phyloP scores from a whole-genome alignment of 148 eudicot genomes.

The Rhododendron ovatum region DNA sequence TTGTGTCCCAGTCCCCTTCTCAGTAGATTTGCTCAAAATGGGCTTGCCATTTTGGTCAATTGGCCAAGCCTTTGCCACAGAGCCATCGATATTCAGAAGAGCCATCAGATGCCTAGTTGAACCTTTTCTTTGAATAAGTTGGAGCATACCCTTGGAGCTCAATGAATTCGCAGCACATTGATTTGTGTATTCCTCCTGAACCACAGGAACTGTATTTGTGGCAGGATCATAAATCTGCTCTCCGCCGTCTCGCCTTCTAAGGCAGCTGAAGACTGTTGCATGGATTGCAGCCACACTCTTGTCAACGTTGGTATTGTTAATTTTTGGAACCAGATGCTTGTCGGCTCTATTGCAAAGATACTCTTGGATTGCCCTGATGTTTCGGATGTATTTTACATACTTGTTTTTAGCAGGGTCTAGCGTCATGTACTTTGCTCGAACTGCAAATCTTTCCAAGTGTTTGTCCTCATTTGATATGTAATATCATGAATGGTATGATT shows the following conservation, averaged over 20 bases:
- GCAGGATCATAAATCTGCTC: conserved; percentile 72
- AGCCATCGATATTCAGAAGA: conserved; percentile 81
- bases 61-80: conserved; percentile 99
- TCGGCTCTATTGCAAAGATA: conserved; percentile 91
- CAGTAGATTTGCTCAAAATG: conserved; percentile 28
- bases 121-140: conserved; percentile 89
- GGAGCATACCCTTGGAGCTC: conserved; percentile 91
- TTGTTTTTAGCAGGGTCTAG: conserved; percentile 89
- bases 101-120: conserved; percentile 94
- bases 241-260: conserved; percentile 75
- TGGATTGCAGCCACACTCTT: conserved; percentile 94
- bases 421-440: conserved; percentile 98
- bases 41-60: conserved; percentile 58
- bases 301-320: conserved; percentile 97
- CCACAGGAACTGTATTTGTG: conserved; percentile 64
- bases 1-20: conserved; percentile 47
- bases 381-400: conserved; percentile 87
- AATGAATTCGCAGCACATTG: conserved; percentile 88
- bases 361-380: conserved; percentile 88
- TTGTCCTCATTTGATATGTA: conserved; percentile 88
- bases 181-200: conserved; percentile 77
- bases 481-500: conserved; percentile 93
- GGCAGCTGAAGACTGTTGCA: conserved; percentile 84
- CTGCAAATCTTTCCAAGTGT: conserved; percentile 96
- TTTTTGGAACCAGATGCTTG: conserved; percentile 91